A percentile compares a stretch with the other conserved stretches of the same genome.
Evolutionary conservation across 164 flowering plant species (phyloP).

Genomic region (Magnolia changhungtana): DNA sequence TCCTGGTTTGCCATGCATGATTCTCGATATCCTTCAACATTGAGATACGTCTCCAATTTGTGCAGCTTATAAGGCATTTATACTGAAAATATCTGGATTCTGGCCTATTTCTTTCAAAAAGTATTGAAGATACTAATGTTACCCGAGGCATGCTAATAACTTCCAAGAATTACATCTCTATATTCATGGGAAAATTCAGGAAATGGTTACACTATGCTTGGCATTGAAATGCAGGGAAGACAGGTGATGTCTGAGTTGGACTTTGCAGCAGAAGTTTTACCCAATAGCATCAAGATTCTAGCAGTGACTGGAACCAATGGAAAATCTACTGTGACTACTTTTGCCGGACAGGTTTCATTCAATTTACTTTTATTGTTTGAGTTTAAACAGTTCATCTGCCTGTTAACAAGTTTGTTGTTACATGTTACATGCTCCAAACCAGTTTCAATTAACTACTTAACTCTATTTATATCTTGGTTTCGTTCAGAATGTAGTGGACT

Average conservation of each 20-base stretch:
- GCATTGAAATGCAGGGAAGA: slow-evolving; percentile 29
- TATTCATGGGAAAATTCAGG: neutral
- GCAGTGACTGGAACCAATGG: slow-evolving; percentile 53
- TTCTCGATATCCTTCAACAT: neutral
- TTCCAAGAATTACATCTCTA: neutral
- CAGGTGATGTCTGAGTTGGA: slow-evolving; percentile 41
- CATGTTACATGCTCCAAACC: neutral
- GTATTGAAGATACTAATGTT: neutral
- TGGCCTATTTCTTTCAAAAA: neutral
- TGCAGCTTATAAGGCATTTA: neutral
- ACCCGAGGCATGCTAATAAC: neutral
- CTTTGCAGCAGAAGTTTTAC: slow-evolving; percentile 44
- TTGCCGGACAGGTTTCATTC: slow-evolving; percentile 37
- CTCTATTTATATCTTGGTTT: neutral
- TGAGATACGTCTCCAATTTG: neutral
- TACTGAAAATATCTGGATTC: neutral
- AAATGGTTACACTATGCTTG: neutral
- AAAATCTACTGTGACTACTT: slow-evolving; percentile 44
- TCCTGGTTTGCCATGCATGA: neutral
- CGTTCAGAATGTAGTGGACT: neutral
- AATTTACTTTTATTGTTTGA: neutral
- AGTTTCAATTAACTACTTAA: neutral
- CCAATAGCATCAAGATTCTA: slow-evolving; percentile 27
- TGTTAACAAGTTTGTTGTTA: neutral
- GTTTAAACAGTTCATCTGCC: neutral